Evolutionary conservation across 495 filamentous ascomycete genomes (phyloP), one percentile per base, ranked within the genome.

Genomic region (Penicillium parvum): DNA sequence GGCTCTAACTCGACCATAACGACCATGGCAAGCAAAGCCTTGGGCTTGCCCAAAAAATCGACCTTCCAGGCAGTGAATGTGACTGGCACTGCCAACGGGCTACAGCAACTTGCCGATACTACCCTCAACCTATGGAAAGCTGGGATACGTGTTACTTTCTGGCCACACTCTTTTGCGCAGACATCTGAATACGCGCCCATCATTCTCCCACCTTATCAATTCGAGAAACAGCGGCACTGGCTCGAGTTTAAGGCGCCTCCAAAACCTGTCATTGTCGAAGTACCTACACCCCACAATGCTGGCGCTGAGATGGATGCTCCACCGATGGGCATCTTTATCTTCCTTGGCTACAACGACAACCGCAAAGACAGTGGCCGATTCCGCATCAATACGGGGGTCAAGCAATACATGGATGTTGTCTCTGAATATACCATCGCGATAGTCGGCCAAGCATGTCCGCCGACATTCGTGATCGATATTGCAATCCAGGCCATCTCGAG

Each of bases 181-280:
- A 71, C 48, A 5, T 27, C 37, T 7, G 50, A 65, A 2, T 71
- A 73, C 40, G 18, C 36, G 4, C 41, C 30, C 5, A 5, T 78
- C n/a, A 36, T 60, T 1, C 63, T 81, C 1, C 77, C 77, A 8
- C 69, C 76, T 0, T 79, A 78, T 30, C 72, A 77, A 43, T 82
- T 82, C 33, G 72, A 76, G 18, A 68, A 68, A 41, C 46, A 65
- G 0, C 28, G 49, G 0, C 69, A 75, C 32, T 74, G 69, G 69
- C 37, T 71, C 30, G 53, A 64, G 1, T 44, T 64, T 15, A 60
- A 59, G 32, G 30, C 33, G 7, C 42, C 42, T 7, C n/a, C n/a
- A n/a, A n/a, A n/a, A n/a, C n/a, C n/a, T n/a, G n/a, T n/a, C n/a
- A n/a, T n/a, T n/a, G 28, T 7, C 7, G 19, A 45, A 18, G 18